These are phyloP conservation scores for Diaporthe citriasiana DNA, from an alignment of 2,329 filamentous ascomycete genomes.

Conservation along the genomic window DNA sequence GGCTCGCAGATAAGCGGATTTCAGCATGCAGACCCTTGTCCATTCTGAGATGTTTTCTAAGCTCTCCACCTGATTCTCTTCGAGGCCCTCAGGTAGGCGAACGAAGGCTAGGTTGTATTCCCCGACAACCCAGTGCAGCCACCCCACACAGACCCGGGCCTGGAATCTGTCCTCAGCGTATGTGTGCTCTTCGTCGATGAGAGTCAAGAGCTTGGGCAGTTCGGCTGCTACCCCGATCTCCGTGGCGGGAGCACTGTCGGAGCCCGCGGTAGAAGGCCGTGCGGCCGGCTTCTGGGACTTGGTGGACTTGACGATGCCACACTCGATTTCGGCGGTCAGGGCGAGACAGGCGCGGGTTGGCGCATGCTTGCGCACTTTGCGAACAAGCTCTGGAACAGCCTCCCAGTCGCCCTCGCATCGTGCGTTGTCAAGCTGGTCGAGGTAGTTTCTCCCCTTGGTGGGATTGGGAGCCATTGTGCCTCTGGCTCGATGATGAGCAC, in stretches of 20 bases:
- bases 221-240: conserved; percentile 62
- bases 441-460: conserved; percentile 86
- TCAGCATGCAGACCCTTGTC: conserved; percentile 86
- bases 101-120: conserved; percentile 75
- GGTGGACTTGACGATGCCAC: conserved; percentile 71
- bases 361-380: conserved; percentile 96
- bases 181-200: conserved; percentile 70
- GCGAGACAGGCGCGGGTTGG: conserved; percentile 83
- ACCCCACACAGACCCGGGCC: conserved; percentile 85
- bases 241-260: conserved; percentile 52
- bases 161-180: conserved; percentile 77
- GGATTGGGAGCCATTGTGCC: conserved; percentile 53
- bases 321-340: conserved; percentile 78
- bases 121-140: conserved; percentile 84
- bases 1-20: conserved; percentile 83
- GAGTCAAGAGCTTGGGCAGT: conserved; percentile 66
- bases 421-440: conserved; percentile 85
- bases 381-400: conserved; percentile 86
- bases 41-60: conserved; percentile 75
- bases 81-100: conserved; percentile 75
- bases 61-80: conserved; percentile 66
- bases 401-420: conserved; percentile 91
- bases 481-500: conserved; percentile 29
- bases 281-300: conserved; percentile 55
- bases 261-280: conserved; percentile 56